Evolutionary conservation across 495 filamentous ascomycete species (phyloP).

Genomic region (Cladorrhinum samala): DNA sequence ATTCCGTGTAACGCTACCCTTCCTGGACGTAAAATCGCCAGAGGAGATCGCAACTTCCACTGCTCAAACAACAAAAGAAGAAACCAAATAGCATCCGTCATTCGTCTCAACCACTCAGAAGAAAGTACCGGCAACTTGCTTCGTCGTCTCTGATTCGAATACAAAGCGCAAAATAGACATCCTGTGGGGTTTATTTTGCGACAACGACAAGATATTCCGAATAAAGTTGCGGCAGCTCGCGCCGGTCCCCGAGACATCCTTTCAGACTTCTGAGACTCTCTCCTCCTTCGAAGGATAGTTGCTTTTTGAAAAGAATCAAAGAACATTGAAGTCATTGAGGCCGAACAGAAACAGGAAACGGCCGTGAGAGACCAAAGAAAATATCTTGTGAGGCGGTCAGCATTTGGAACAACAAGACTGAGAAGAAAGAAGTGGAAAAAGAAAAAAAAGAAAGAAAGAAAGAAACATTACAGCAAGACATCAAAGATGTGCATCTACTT

Average conservation of each 20-base stretch:
- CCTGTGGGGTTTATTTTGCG: neutral
- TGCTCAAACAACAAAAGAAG: no score
- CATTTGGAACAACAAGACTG: neutral
- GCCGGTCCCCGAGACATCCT: no score
- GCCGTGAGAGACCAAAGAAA: neutral
- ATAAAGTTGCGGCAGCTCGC: no score
- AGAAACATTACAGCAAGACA: neutral
- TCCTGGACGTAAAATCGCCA: neutral
- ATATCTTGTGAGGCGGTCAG: neutral
- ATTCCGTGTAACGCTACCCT: neutral
- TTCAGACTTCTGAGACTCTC: neutral
- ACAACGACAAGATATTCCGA: constrained; percentile 1
- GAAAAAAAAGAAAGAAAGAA: no score
- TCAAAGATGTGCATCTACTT: constrained; percentile 16
- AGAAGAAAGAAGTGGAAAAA: no score
- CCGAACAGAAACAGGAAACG: neutral
- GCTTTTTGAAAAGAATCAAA: neutral
- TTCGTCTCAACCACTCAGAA: no score
- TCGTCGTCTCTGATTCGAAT: neutral
- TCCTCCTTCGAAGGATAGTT: neutral
- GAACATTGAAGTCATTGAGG: neutral
- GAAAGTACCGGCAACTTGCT: no score
- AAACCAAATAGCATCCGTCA: neutral
- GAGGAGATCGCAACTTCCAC: neutral
- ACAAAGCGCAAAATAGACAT: neutral